Percentiles rank a stretch among this genome's conserved stretches.
Conservation (phyloP, 148 eudicot species). For the Heliamphora exappendiculata region DNA sequence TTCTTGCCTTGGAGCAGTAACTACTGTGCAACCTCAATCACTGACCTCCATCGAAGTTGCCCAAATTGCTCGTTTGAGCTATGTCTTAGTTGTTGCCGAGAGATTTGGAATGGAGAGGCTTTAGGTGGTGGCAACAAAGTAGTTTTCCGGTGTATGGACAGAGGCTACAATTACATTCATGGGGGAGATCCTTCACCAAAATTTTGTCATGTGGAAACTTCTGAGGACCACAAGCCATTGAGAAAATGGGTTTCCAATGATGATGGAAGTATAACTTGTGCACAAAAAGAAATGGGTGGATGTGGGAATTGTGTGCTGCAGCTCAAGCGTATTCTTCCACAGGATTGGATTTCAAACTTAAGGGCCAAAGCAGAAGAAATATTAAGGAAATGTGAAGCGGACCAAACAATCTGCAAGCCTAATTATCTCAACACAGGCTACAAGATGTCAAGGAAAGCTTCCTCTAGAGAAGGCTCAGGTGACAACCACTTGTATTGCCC, state of each 20-base stretch:
- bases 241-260: constrained; percentile 37
- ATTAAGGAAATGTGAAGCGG: constrained; percentile 9
- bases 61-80: constrained; percentile 72
- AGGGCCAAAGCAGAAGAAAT: constrained; percentile 33
- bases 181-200: constrained; percentile 59
- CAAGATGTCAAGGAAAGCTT: constrained; percentile 21
- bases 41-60: constrained; percentile 84
- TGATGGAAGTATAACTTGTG: constrained; percentile 55
- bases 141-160: constrained; percentile 27
- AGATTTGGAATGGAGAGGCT: constrained; percentile 52
- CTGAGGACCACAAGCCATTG: neutral
- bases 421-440: constrained; percentile 4
- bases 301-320: constrained; percentile 57
- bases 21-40: constrained; percentile 75
- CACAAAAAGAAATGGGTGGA: constrained; percentile 71
- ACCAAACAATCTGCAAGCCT: constrained; percentile 11
- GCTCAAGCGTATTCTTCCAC: constrained; percentile 56
- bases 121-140: constrained; percentile 34
- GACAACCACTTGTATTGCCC: constrained; percentile 52
- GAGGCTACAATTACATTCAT: constrained; percentile 63
- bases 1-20: constrained; percentile 38
- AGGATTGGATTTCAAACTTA: constrained; percentile 46
- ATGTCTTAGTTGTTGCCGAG: constrained; percentile 67
- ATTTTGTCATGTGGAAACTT: constrained; percentile 12
- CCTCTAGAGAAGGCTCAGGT: constrained; percentile 26